Evolutionary conservation across 441 rosid genomes (phyloP), one percentile per base, ranked within the genome.

Genomic region (Manihot esculenta): DNA sequence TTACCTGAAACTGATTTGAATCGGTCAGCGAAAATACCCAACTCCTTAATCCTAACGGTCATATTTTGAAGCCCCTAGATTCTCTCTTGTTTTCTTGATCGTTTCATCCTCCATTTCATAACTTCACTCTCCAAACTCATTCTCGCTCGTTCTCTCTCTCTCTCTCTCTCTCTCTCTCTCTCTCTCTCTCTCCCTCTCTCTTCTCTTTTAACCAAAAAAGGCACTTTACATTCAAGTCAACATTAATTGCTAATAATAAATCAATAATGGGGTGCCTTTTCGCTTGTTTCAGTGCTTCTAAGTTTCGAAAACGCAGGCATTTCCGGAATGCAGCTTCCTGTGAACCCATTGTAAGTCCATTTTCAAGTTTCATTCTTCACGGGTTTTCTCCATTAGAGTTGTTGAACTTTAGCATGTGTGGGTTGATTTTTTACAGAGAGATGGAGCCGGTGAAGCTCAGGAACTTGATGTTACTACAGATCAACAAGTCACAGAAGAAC

Each of bases 11-110:
- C n/a, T n/a, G n/a, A n/a, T n/a, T n/a, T n/a, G n/a, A n/a, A n/a
- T n/a, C n/a, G n/a, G n/a, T n/a, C n/a, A n/a, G n/a, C n/a, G n/a
- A n/a, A n/a, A n/a, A n/a, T n/a, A n/a, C n/a, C n/a, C n/a, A n/a
- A n/a, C n/a, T n/a, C n/a, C n/a, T n/a, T n/a, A n/a, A n/a, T 17
- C 60, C 48, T 47, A 84, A 84, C 87, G 87, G 87, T 82, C 80
- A 76, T 24, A 73, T 68, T 74, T 74, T 66, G 54, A 51, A 20
- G 15, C 21, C 21, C 63, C 56, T 18, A 41, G 41, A 50, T 42
- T 17, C 61, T 42, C 67, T 59, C 21, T 17, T 0, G 27, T 21
- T 27, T 4, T 49, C 13, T 59, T 33, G 59, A 54, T 54, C 41
- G 41, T 2, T 54, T 54, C 17, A 30, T 13, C 30, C 11, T 54